Base-by-base conservation (phyloP, 2,329 filamentous ascomycete species). In the Emericellopsis cladophorae region DNA sequence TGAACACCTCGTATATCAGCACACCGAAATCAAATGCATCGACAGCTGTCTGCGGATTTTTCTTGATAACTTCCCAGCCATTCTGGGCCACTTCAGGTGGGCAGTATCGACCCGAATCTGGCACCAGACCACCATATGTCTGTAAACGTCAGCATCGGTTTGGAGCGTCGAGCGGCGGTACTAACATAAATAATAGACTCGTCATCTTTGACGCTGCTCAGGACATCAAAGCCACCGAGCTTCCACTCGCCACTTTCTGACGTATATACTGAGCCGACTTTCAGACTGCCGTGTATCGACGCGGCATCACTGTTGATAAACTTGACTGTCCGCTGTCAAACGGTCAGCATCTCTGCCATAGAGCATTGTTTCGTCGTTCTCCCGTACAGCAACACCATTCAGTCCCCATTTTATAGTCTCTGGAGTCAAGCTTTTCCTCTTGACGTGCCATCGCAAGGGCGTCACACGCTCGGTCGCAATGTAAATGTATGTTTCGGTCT, bases 231-330 rank as follows among this genome's bases (percentile, higher is more conserved):
- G 1, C 92, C 92, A 16, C 84, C 89, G 2, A 98, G 67, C 55
- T 93, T 96, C 92, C 92, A 98, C 63, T 98, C 92, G 43, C 92
- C 92, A 54, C 92, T 95, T 56, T 96, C 90, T 45, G 87, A 88
- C 4, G 86, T 92, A 60, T 89, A 98, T 48, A 98, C 72, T 0
- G 90, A 95, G 1, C 84, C 84, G 16, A 85, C 83, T 46, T 85
- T 80, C 40, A 98, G 68, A 52, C 78, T 86, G 38, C 89, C 92
- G 53, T 98, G 92, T 40, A 98, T 84, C 0, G 89, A 95, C 3
- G 82, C 73, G 4, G 89, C 92, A 49, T 98, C 92, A 37, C 84
- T 80, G 54, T 98, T 98, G 58, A 98, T 86, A 55, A 98, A 98
- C 54, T 92, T 95, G 49, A 96, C 64, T 0, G 92, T 96, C 56